These are phyloP conservation scores for Polygonum aviculare DNA, from an alignment of 148 eudicot genomes.

Conservation along the genomic window DNA sequence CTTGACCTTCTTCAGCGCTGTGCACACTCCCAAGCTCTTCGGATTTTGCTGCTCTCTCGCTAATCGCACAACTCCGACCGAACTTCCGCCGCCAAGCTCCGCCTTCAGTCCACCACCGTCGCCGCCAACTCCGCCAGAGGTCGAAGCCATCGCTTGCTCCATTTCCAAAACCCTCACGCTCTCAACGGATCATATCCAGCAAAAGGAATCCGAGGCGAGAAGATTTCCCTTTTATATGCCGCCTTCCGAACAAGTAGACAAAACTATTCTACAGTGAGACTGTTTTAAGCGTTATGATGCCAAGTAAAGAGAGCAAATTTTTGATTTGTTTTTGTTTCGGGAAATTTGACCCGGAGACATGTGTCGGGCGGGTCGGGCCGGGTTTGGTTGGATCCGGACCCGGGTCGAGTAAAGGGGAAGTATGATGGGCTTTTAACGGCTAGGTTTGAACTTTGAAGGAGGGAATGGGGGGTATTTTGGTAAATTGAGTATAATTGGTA, in stretches of 20 bases:
- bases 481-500: not conserved
- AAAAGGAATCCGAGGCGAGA: slow-evolving; percentile 3
- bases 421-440: slow-evolving; percentile 9
- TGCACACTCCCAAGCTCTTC: slow-evolving; percentile 21
- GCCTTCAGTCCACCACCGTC: slow-evolving; percentile 21
- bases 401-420: not conserved
- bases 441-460: slow-evolving; percentile 8
- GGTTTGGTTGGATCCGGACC: not conserved
- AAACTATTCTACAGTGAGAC: not conserved
- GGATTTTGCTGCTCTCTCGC: slow-evolving; percentile 23
- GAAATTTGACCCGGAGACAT: not conserved
- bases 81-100: slow-evolving; percentile 29
- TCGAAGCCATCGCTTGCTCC: slow-evolving; percentile 13
- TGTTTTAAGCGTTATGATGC: not conserved
- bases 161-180: slow-evolving; percentile 2
- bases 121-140: slow-evolving; percentile 7
- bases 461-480: not conserved
- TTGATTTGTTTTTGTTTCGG: not conserved
- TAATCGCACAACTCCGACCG: slow-evolving; percentile 26
- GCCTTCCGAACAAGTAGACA: not conserved
- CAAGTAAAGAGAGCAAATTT: not conserved
- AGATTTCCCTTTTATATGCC: not conserved
- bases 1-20: slow-evolving; percentile 48
- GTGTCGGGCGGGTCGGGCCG: not conserved
- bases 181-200: slow-evolving; percentile 3